phyloP scores from a whole-genome alignment of 2,329 filamentous ascomycete species.

The Daldinia sp. region DNA sequence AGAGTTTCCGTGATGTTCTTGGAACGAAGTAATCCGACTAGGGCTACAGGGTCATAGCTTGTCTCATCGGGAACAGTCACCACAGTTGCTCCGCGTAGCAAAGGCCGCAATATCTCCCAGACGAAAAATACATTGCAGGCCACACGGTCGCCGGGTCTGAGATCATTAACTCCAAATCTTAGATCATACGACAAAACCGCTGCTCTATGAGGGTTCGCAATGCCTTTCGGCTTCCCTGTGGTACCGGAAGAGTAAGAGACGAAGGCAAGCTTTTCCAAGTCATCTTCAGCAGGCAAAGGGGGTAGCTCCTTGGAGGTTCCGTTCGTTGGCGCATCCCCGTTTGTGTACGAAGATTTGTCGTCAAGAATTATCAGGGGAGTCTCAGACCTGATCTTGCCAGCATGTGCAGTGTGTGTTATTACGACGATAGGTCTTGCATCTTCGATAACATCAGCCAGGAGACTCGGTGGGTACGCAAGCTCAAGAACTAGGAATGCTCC shows the following conservation, averaged over 20 bases:
- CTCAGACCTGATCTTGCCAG: constrained; percentile 72
- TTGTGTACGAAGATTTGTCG: constrained; percentile 53
- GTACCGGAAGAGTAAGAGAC: constrained; percentile 86
- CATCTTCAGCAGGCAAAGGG: constrained; percentile 70
- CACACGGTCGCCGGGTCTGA: constrained; percentile 78
- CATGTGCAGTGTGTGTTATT: constrained; percentile 74
- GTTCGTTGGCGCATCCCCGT: constrained; percentile 44
- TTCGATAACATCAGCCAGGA: constrained; percentile 80
- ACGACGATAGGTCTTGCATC: constrained; percentile 79
- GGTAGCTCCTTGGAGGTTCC: constrained; percentile 59
- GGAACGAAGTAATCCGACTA: constrained; percentile 76
- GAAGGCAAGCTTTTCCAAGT: constrained; percentile 80
- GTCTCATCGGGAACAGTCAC: constrained; percentile 79
- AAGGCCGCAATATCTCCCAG: constrained; percentile 84
- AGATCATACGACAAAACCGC: constrained; percentile 80
- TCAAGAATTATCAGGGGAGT: constrained; percentile 76
- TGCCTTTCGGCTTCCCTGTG: constrained; percentile 81
- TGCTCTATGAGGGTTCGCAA: constrained; percentile 81
- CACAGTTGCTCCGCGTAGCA: constrained; percentile 81
- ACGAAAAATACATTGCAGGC: constrained; percentile 92
- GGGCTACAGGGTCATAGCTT: constrained; percentile 80
- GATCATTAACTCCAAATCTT: constrained; percentile 76
- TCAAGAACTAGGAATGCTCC: constrained; percentile 86
- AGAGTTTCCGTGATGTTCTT: constrained; percentile 81
- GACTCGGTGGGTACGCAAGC: constrained; percentile 79